Evolutionary conservation across 2,329 filamentous ascomycete species (phyloP).

Genomic region (Aspergillus ruber): DNA sequence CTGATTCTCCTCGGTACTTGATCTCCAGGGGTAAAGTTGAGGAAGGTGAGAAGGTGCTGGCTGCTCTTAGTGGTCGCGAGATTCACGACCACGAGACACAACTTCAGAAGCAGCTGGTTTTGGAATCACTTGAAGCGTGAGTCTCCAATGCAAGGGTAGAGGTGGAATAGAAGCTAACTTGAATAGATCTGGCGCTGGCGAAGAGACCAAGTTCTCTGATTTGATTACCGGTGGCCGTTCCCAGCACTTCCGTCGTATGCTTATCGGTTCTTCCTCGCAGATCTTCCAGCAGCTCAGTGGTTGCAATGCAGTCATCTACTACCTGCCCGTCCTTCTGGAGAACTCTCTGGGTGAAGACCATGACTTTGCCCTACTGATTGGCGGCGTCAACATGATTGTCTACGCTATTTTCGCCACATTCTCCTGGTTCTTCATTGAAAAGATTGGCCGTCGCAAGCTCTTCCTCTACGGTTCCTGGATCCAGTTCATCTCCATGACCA

Average conservation of each 20-base stretch:
- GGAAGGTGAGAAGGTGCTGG: slow-evolving; percentile 46
- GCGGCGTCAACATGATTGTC: slow-evolving; percentile 48
- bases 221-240: slow-evolving; percentile 33
- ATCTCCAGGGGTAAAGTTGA: slow-evolving; percentile 40
- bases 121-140: slow-evolving; percentile 59
- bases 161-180: slow-evolving; percentile 31
- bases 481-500: slow-evolving; percentile 34
- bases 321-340: slow-evolving; percentile 44
- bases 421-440: slow-evolving; percentile 46
- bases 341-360: slow-evolving; percentile 35
- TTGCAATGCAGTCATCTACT: slow-evolving; percentile 47
- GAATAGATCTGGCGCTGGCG: slow-evolving; percentile 50
- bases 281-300: slow-evolving; percentile 46
- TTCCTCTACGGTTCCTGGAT: slow-evolving; percentile 35
- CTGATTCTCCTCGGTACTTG: slow-evolving; percentile 43
- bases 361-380: slow-evolving; percentile 46
- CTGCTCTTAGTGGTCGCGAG: slow-evolving; percentile 43
- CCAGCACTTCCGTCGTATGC: slow-evolving; percentile 35
- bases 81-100: slow-evolving; percentile 52
- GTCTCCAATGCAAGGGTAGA: slow-evolving; percentile 18
- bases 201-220: slow-evolving; percentile 42
- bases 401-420: slow-evolving; percentile 37
- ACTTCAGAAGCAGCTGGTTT: slow-evolving; percentile 58
- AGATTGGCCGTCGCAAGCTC: slow-evolving; percentile 41
- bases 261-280: slow-evolving; percentile 35